These are phyloP conservation scores for Colletotrichum shisoi DNA, from an alignment of 2,329 filamentous ascomycete genomes.

Conservation along the genomic window DNA sequence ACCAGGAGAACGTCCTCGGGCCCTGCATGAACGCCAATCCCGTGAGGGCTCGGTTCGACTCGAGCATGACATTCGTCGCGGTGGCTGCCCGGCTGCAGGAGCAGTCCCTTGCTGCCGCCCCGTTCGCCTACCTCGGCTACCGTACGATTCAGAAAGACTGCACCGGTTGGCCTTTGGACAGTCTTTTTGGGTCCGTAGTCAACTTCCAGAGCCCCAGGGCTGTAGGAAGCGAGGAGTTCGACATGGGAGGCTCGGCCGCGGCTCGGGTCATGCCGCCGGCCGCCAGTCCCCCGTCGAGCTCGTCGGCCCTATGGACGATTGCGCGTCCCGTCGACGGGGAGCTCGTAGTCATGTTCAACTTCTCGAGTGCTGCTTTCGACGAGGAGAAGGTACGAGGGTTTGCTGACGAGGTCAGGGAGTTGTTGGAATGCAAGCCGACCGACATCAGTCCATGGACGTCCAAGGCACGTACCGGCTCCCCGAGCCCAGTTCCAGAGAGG, in stretches of 20 bases:
- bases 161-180: constrained; percentile 5
- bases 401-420: neutral
- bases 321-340: neutral
- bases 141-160: constrained; percentile 11
- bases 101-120: constrained; percentile 5
- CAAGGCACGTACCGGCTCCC: neutral
- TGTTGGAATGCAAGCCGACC: neutral
- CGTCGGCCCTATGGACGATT: constrained; percentile 1
- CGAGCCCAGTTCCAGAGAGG: neutral
- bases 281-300: constrained; percentile 5
- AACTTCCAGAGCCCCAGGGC: constrained; percentile 5
- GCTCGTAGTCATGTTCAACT: constrained; percentile 7
- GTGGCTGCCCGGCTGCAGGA: constrained; percentile 1
- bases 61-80: constrained; percentile 5
- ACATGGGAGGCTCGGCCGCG: constrained; percentile 3
- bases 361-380: constrained; percentile 3
- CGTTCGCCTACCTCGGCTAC: constrained; percentile 11
- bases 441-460: constrained; percentile 12
- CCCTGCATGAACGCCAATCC: constrained; percentile 11
- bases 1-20: constrained; percentile 5
- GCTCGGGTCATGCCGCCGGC: constrained; percentile 1
- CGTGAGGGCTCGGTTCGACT: neutral
- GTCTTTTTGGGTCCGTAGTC: constrained; percentile 9
- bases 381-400: neutral
- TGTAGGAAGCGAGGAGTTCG: neutral